Conservation (phyloP, 2,329 filamentous ascomycete species). For the Curvularia spicifera region DNA sequence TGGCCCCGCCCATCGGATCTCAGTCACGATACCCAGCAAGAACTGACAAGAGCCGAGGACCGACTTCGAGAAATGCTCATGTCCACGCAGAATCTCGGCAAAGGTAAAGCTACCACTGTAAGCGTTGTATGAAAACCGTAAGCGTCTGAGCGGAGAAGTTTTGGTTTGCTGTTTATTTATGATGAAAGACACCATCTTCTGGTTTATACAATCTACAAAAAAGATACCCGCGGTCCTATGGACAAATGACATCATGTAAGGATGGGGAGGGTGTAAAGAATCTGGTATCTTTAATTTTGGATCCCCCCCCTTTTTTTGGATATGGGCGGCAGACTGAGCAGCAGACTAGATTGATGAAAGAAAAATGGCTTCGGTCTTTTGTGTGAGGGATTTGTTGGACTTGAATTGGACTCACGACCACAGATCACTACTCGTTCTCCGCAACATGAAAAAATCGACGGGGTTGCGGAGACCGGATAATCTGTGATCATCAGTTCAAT, state of each 20-base stretch:
- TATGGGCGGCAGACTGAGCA: not conserved
- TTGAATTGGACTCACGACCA: too few species aligned
- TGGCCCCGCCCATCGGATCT: constrained; percentile 39
- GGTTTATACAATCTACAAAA: not conserved
- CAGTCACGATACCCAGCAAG: constrained; percentile 25
- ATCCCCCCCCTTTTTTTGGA: not conserved
- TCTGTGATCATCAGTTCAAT: too few species aligned
- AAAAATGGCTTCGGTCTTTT: not conserved
- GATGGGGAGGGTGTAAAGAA: not conserved
- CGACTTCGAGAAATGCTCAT: constrained; percentile 44
- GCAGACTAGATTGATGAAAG: not conserved
- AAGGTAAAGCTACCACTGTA: constrained; percentile 36
- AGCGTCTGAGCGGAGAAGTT: not conserved
- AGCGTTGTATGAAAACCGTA: constrained; percentile 25
- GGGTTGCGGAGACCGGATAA: too few species aligned
- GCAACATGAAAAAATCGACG: too few species aligned
- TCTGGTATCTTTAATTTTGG: not conserved
- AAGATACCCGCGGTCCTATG: not conserved
- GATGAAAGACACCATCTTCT: too few species aligned
- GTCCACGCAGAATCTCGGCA: constrained; percentile 32
- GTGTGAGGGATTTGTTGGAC: too few species aligned
- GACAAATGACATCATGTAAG: not conserved
- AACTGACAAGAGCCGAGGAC: constrained; percentile 41
- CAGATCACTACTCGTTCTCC: too few species aligned
- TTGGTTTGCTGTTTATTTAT: not conserved